phyloP scores from a whole-genome alignment of 441 rosid species.

The Jatropha multifida region DNA sequence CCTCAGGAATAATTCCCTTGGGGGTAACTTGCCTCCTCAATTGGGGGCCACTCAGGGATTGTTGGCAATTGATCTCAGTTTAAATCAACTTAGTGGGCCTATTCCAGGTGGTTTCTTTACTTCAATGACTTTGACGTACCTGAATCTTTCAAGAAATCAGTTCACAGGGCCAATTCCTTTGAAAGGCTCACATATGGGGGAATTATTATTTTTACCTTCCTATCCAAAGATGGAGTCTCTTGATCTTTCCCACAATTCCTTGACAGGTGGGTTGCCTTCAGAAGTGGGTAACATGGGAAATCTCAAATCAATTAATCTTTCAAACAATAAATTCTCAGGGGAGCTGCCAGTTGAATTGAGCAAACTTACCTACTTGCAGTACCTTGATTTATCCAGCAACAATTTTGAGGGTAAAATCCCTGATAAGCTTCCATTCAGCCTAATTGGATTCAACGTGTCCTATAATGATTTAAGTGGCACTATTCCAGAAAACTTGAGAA shows the following conservation, averaged over 20 bases:
- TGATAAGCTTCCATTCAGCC: constrained; percentile 51
- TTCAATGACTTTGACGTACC: constrained; percentile 50
- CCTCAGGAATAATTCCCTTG: constrained; percentile 60
- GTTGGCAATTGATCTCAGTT: constrained; percentile 71
- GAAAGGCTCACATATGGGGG: constrained; percentile 53
- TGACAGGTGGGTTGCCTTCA: constrained; percentile 60
- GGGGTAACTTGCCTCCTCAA: constrained; percentile 60
- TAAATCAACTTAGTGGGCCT: constrained; percentile 57
- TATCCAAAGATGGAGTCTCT: constrained; percentile 68
- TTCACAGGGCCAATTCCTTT: constrained; percentile 71
- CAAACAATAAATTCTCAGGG: constrained; percentile 64
- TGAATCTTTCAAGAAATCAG: constrained; percentile 80
- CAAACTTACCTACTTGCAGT: constrained; percentile 64
- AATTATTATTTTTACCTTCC: constrained; percentile 48
- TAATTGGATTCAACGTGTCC: constrained; percentile 71
- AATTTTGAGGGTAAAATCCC: constrained; percentile 71
- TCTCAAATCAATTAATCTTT: constrained; percentile 63
- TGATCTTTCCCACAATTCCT: constrained; percentile 81
- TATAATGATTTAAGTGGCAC: constrained; percentile 68
- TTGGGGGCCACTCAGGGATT: constrained; percentile 44
- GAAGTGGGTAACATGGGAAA: constrained; percentile 63
- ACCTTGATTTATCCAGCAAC: constrained; percentile 85
- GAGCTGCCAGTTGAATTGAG: constrained; percentile 69
- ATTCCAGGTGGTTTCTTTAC: constrained; percentile 64
- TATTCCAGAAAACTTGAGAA: constrained; percentile 56